Evolutionary conservation across 2,329 filamentous ascomycete genomes (phyloP), one percentile per base, ranked within the genome.

Genomic region (Rhexocercosporidium sp.): DNA sequence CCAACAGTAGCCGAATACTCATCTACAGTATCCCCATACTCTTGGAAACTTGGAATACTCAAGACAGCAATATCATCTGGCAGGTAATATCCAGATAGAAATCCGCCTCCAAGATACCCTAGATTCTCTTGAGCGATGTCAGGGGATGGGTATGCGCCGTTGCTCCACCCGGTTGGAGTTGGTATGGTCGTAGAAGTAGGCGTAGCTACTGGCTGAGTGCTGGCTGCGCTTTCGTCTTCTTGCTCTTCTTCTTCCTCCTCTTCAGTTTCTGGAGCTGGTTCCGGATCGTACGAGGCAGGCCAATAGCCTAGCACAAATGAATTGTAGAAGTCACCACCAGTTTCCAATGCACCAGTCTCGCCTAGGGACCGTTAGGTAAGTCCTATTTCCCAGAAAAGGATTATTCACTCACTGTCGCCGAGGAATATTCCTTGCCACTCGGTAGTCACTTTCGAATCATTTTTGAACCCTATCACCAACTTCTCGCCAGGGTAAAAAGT

Each of bases 21-120:
- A n/a, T 70, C 64, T 31, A 77, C 71, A 2, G 70, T 75, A 5
- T 73, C 71, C 1, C 66, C 73, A 41, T 67, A 71, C 57, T 75
- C 73, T 7, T 76, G 68, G 56, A 82, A 82, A 60, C 69, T 78
- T 1, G 80, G 80, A 41, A 82, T 78, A 57, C 79, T 81, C 11
- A 82, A 71, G 0, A 82, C 78, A 5, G 76, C 77, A 8, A 76
- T 74, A 8, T 59, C 49, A n/a, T 65, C 44, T 8, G 70, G 64
- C 18, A 76, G 67, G 41, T 74, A 75, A 34, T 75, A 75, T 2
- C 74, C 74, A 49, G 70, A 72, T 11, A 74, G 54, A 25, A 63
- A 70, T 2, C 71, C 73, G 14, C 64, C 68, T 1, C 71, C 71
- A 56, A 59, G 70, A 18, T 64, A 70, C 7, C 70, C 72, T 14